These are phyloP conservation scores for Xylariaceae sp. DNA, from an alignment of 2,329 filamentous ascomycete genomes.

Conservation along the genomic window DNA sequence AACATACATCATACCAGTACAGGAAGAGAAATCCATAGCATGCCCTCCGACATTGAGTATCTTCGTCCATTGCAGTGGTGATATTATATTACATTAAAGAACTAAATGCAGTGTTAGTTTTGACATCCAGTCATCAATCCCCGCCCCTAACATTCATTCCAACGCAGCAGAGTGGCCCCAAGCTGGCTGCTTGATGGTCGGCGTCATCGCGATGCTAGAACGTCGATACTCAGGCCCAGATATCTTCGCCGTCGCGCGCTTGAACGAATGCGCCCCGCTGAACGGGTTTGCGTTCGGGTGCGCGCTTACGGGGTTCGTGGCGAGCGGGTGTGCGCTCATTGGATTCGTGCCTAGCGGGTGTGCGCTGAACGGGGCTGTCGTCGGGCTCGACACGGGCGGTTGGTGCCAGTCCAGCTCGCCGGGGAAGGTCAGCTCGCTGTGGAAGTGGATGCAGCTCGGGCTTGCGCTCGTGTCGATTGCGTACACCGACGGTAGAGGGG, in stretches of 20 bases:
- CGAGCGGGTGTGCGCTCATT: constrained; percentile 5
- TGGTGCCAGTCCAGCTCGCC: constrained; percentile 19
- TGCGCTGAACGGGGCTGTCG: constrained; percentile 1
- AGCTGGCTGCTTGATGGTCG: constrained; percentile 8
- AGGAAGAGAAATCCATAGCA: too few species aligned
- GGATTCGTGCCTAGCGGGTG: constrained; percentile 2
- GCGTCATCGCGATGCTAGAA: constrained; percentile 6
- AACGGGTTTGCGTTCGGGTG: background rate
- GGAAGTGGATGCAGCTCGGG: constrained; percentile 12
- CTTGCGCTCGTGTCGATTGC: background rate
- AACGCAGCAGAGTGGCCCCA: constrained; percentile 13
- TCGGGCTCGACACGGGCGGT: constrained; percentile 1
- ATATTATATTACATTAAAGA: too few species aligned
- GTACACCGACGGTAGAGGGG: background rate
- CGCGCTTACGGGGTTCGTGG: constrained; percentile 1
- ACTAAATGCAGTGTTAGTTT: too few species aligned
- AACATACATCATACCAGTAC: too few species aligned
- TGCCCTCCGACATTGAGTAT: too few species aligned
- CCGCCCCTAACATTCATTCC: background rate
- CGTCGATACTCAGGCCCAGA: constrained; percentile 7
- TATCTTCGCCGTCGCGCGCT: too few species aligned
- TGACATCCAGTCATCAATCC: background rate
- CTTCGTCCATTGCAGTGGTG: too few species aligned
- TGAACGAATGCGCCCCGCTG: too few species aligned
- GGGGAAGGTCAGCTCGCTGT: constrained; percentile 14